phyloP scores from a whole-genome alignment of 202 grass and related monocot species.

The Saccharum hybrid region DNA sequence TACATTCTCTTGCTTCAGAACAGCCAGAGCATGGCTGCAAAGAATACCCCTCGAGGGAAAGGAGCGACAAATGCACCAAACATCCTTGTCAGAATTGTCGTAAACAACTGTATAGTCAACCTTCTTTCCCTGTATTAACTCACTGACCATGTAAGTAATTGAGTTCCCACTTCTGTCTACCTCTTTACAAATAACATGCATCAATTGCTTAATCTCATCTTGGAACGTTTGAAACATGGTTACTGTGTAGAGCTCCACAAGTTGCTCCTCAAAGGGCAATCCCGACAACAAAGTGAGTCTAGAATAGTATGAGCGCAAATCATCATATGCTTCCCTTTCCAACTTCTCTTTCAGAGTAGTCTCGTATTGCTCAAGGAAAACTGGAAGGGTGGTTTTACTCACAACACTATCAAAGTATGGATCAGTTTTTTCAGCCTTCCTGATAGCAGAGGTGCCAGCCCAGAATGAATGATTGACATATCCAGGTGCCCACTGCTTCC shows the following conservation, averaged over 20 bases:
- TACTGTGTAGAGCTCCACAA: slow-evolving; percentile 75
- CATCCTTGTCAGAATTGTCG: slow-evolving; percentile 80
- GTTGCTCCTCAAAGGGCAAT: slow-evolving; percentile 91
- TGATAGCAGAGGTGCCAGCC: slow-evolving; percentile 80
- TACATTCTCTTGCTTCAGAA: slow-evolving; percentile 86
- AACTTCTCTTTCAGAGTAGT: slow-evolving; percentile 68
- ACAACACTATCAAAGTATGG: slow-evolving; percentile 82
- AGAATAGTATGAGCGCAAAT: slow-evolving; percentile 89
- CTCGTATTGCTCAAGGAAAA: slow-evolving; percentile 88
- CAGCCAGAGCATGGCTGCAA: slow-evolving; percentile 82
- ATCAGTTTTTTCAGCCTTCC: slow-evolving; percentile 70
- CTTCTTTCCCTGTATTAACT: slow-evolving; percentile 91
- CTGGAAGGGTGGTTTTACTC: slow-evolving; percentile 74
- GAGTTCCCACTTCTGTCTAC: slow-evolving; percentile 70
- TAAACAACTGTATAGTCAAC: slow-evolving; percentile 85
- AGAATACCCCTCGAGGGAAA: slow-evolving; percentile 92
- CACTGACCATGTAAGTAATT: slow-evolving; percentile 77
- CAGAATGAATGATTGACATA: slow-evolving; percentile 98
- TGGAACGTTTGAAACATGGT: slow-evolving; percentile 88
- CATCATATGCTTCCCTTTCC: slow-evolving; percentile 92
- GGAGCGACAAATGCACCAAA: slow-evolving; percentile 93
- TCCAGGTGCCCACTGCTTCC: slow-evolving; percentile 88
- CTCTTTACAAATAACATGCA: slow-evolving; percentile 92
- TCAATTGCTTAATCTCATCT: slow-evolving; percentile 90
- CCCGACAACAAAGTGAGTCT: slow-evolving; percentile 73